Evolutionary conservation across 176 grass and related monocot genomes (phyloP).

Genomic region (Ampelocalamus luodianensis): DNA sequence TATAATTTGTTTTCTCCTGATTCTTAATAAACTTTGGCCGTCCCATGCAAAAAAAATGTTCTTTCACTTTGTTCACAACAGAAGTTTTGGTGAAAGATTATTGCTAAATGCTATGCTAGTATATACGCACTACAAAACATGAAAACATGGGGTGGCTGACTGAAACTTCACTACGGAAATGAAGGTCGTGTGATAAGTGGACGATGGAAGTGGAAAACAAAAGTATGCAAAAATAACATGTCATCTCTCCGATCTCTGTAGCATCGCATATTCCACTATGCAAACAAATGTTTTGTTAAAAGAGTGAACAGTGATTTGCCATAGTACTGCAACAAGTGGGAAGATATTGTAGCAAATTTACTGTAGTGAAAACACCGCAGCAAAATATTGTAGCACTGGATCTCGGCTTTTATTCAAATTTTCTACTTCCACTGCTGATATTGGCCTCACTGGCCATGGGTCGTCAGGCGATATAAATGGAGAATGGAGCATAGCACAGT

Average conservation of each 20-base stretch:
- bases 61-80: background rate
- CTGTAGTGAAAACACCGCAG: too few relatives aligned
- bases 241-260: too few relatives aligned
- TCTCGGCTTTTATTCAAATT: too few relatives aligned
- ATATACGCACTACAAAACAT: background rate
- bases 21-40: too few relatives aligned
- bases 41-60: too few relatives aligned
- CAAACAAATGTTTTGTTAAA: too few relatives aligned
- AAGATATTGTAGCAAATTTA: too few relatives aligned
- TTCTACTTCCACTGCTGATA: slow-evolving; percentile 37
- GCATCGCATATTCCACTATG: too few relatives aligned
- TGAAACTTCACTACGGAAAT: background rate
- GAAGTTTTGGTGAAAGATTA: background rate
- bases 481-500: background rate
- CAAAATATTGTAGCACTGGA: too few relatives aligned
- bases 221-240: background rate
- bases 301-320: too few relatives aligned
- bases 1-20: too few relatives aligned
- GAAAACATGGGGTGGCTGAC: background rate
- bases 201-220: background rate
- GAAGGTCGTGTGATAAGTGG: background rate
- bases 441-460: slow-evolving; percentile 10
- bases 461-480: slow-evolving; percentile 30
- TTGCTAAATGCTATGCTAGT: background rate
- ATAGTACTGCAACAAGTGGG: too few relatives aligned